Evolutionary conservation across 495 filamentous ascomycete species (phyloP), one percentile per base, ranked within the genome.

Genomic region (Margaritispora aquatica): DNA sequence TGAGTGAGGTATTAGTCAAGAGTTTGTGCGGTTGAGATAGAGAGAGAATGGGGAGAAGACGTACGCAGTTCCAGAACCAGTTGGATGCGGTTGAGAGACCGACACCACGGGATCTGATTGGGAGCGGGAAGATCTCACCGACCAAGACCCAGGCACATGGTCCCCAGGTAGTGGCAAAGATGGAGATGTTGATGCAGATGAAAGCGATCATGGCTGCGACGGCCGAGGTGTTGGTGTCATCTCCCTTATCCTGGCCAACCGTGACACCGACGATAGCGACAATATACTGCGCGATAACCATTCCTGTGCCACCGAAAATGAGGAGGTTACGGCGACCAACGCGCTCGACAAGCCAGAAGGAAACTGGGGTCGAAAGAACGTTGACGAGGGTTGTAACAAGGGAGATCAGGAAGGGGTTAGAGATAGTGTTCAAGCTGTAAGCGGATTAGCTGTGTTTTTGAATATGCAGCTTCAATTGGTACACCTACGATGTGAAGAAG

Each of bases 381-480:
- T 95, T 96, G 78, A 95, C 86, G 58, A 92, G 79, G 65, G 88
- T 93, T 60, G 85, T 90, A 74, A 95, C 80, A 66, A 96, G 76
- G 58, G 78, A 82, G 67, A 92, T 89, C 46, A 93, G 71, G 81
- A 95, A 95, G 51, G 86, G 79, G 75, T 92, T 82, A 36, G 60
- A 61, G 66, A 95, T 88, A 63, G 87, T 84, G 51, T 82, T 79
- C 1, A 86, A 85, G 47, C 49, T 54, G 11, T 22, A 13, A 20
- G 34, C 51, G 52, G 7, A 31, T 54, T 24, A 54, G 52, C 17
- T 17, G 7, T 2, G 7, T 17, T 7, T 31, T 53, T 11, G 2
- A 20, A 4, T n/a, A n/a, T 29, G 2, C 51, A 13, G 8, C 29
- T 29, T 20, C 21, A 15, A 19, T 8, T 34, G 11, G n/a, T 22